Evolutionary conservation across 1,139 yeast genomes (phyloP).

Genomic region (Kluyveromyces marxianus): DNA sequence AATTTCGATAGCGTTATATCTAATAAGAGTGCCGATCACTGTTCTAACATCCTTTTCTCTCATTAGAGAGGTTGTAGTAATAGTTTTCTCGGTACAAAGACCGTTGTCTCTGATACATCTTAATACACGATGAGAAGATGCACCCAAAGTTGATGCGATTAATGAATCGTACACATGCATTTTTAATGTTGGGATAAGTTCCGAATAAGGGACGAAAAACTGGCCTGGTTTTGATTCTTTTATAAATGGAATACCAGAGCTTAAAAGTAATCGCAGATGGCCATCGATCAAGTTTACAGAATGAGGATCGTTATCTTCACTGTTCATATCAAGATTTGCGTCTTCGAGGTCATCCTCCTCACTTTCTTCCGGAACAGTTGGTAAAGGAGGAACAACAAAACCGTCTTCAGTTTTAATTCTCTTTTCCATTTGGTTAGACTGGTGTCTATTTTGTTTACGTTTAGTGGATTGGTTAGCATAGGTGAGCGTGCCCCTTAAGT

Average conservation of each 20-base stretch:
- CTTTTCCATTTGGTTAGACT: slow-evolving; percentile 22
- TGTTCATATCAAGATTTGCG: slow-evolving; percentile 25
- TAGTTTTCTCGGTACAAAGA: slow-evolving; percentile 77
- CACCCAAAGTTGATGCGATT: slow-evolving; percentile 50
- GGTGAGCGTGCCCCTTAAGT: slow-evolving; percentile 45
- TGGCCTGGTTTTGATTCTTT: slow-evolving; percentile 38
- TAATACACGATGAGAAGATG: slow-evolving; percentile 53
- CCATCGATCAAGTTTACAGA: slow-evolving; percentile 32
- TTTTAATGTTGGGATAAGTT: slow-evolving; percentile 41
- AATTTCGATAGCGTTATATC: slow-evolving; percentile 55
- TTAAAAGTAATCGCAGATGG: slow-evolving; percentile 45
- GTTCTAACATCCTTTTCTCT: slow-evolving; percentile 71
- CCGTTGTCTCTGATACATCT: slow-evolving; percentile 61
- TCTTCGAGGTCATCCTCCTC: slow-evolving; percentile 19
- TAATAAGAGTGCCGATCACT: slow-evolving; percentile 48
- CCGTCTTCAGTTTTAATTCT: slow-evolving; percentile 42
- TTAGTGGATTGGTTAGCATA: slow-evolving; percentile 28
- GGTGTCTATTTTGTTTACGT: slow-evolving; percentile 14
- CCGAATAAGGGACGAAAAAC: slow-evolving; percentile 38
- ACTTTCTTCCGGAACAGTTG: slow-evolving; percentile 13
- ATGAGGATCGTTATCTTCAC: slow-evolving; percentile 25
- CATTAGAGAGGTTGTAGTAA: slow-evolving; percentile 66
- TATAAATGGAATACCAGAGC: slow-evolving; percentile 40
- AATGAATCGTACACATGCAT: slow-evolving; percentile 54
- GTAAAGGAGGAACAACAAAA: slow-evolving; percentile 21